phyloP scores from a whole-genome alignment of 2,329 filamentous ascomycete species.

The Aaosphaeria arxii region DNA sequence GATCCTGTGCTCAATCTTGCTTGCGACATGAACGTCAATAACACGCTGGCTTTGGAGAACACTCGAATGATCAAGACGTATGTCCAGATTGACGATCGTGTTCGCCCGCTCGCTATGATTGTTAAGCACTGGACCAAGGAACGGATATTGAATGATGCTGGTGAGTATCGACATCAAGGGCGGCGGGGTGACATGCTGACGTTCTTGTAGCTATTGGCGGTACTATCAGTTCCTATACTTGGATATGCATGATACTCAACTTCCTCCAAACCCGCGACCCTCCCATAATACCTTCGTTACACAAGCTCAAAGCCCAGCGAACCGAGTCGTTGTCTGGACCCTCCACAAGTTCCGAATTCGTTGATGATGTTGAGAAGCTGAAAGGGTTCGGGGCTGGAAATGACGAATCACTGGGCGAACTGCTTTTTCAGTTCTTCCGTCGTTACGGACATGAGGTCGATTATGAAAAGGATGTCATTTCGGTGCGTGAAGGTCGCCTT shows the following conservation, averaged over 20 bases:
- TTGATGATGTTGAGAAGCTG: slow-evolving; percentile 77
- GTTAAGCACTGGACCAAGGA: slow-evolving; percentile 96
- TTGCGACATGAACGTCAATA: slow-evolving; percentile 99
- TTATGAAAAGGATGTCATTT: slow-evolving; percentile 80
- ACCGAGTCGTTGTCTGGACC: slow-evolving; percentile 62
- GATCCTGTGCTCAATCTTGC: slow-evolving; percentile 86
- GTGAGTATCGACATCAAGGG: slow-evolving; percentile 54
- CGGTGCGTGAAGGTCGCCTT: slow-evolving; percentile 76
- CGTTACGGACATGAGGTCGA: slow-evolving; percentile 93
- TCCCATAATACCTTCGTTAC: slow-evolving; percentile 80
- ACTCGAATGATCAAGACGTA: slow-evolving; percentile 98
- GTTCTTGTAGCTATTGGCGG: slow-evolving; percentile 71
- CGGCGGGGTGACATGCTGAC: slow-evolving; percentile 7
- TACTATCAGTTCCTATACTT: slow-evolving; percentile 96
- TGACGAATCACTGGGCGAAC: slow-evolving; percentile 74
- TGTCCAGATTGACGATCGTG: slow-evolving; percentile 85
- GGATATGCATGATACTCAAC: slow-evolving; percentile 97
- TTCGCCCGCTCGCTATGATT: slow-evolving; percentile 91
- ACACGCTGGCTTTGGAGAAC: slow-evolving; percentile 89
- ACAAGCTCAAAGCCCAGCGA: slow-evolving; percentile 66
- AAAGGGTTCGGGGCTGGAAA: slow-evolving; percentile 74
- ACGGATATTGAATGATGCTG: slow-evolving; percentile 92
- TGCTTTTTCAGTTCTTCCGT: slow-evolving; percentile 95
- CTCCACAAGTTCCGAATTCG: slow-evolving; percentile 66
- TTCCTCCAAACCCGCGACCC: slow-evolving; percentile 87